Evolutionary conservation across 192 early-diverging fungal species (phyloP), one percentile per base, ranked within the genome.

Genomic region (Linnemannia hyalina): DNA sequence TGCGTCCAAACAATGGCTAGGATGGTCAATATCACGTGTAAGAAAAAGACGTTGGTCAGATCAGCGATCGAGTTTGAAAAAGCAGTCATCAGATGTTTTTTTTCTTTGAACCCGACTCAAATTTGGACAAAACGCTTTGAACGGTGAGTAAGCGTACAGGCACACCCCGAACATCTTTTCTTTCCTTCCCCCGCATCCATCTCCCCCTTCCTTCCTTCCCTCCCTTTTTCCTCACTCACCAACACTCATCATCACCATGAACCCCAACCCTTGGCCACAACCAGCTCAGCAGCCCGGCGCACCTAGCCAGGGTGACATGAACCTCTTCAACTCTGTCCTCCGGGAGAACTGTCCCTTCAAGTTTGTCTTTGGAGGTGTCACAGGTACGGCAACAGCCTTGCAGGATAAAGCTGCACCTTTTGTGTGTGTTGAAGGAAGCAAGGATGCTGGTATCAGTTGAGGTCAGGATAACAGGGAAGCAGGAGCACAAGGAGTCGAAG

Each of bases 341-440:
- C 76, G 81, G 47, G 93, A 96, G 76, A 96, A 95, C 54, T 97
- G 96, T 81, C 90, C 92, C n/a, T 92, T 93, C 71, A 96, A 96
- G 80, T 81, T 91, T 44, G 94, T 80, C 16, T 91, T 95, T 73
- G 92, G 93, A 88, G 94, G 95, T 81, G 90, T 91, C 54, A 91
- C 91, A 73, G 96, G 94, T 95, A 93, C 78, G 71, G 44, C 32
- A 8, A 15, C 16, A 20, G 16, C 49, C 18, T 65, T 26, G 55
- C 40, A 26, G 41, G 41, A 46, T 6, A 23, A 41, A 11, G 44
- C 20, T 11, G 44, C 49, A 20, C 49, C 18, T 20, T 52, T 5
- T 52, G 49, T 22, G 49, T 52, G 49, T 5, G 49, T 18, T 52
- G 15, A 22, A 4, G 18, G 49, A 22, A 52, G 49, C 49, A 52